phyloP scores from a whole-genome alignment of 257 asterid genomes.

The Sherardia arvensis region DNA sequence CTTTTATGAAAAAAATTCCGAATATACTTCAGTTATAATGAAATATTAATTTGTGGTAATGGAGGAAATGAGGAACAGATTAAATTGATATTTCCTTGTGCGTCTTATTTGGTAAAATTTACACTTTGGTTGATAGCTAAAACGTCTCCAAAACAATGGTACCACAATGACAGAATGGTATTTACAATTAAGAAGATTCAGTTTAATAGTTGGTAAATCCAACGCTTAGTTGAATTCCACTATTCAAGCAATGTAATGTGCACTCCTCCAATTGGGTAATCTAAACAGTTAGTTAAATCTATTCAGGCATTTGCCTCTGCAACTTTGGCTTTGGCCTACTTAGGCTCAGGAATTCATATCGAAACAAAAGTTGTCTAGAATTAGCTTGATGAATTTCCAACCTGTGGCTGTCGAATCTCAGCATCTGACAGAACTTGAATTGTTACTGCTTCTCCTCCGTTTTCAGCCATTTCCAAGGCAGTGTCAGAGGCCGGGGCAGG shows the following conservation, averaged over 20 bases:
- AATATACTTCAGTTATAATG: too few relatives aligned
- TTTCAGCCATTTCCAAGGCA: conserved; percentile 22
- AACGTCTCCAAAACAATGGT: background rate
- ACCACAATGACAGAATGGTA: background rate
- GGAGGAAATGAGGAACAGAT: too few relatives aligned
- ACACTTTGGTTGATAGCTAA: background rate
- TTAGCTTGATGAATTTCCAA: conserved; percentile 33
- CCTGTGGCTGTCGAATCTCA: conserved; percentile 39
- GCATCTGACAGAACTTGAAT: conserved; percentile 14
- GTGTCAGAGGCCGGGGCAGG: conserved; percentile 19
- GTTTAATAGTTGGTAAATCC: background rate
- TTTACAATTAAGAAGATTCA: background rate
- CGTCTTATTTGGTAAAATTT: background rate
- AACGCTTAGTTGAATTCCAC: background rate
- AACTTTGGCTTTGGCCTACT: background rate
- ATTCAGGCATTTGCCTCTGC: background rate
- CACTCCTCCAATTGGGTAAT: background rate
- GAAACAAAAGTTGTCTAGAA: conserved; percentile 1
- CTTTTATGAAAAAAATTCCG: too few relatives aligned
- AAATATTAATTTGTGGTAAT: too few relatives aligned
- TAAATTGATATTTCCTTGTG: too few relatives aligned
- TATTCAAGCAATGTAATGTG: background rate
- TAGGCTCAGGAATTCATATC: background rate
- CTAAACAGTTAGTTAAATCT: background rate
- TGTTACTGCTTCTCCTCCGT: conserved; percentile 19